These are phyloP conservation scores for Nymphaea colorata DNA, from an alignment of 164 flowering plant species.

Conservation along the genomic window DNA sequence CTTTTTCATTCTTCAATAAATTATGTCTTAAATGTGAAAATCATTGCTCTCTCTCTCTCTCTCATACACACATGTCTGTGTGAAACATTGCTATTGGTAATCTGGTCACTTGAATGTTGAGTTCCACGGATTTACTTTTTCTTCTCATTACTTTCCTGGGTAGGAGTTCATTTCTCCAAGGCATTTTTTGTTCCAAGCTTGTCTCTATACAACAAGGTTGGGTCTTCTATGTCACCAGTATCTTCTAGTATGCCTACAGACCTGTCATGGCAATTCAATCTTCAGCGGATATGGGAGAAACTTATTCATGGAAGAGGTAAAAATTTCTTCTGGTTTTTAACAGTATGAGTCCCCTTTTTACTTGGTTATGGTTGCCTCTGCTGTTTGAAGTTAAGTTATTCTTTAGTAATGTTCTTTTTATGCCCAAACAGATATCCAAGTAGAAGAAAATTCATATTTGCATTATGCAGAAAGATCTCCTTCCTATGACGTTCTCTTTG, in stretches of 20 bases:
- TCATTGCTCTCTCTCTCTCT: too few species aligned
- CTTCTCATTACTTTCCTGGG: conserved; percentile 1
- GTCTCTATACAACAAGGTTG: conserved; percentile 70
- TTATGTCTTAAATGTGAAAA: background rate
- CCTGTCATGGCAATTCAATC: conserved; percentile 67
- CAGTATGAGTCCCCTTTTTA: background rate
- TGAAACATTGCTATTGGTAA: too few species aligned
- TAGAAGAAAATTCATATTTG: conserved; percentile 19
- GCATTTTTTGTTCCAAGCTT: conserved; percentile 80
- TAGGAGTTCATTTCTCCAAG: conserved; percentile 64
- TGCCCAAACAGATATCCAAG: background rate
- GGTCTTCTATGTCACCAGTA: conserved; percentile 39
- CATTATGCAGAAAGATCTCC: conserved; percentile 11
- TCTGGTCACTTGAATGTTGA: too few species aligned
- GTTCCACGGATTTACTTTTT: too few species aligned
- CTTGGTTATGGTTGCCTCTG: background rate
- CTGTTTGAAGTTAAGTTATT: background rate
- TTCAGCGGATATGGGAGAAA: conserved; percentile 80
- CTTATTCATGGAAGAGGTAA: conserved; percentile 51
- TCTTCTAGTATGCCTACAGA: conserved; percentile 32
- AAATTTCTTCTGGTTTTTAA: background rate
- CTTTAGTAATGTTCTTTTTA: background rate
- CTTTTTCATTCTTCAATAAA: background rate
- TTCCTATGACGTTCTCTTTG: conserved; percentile 30
- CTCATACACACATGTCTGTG: too few species aligned